phyloP scores from a whole-genome alignment of 2,329 filamentous ascomycete species.

The Colletotrichum graminicola region DNA sequence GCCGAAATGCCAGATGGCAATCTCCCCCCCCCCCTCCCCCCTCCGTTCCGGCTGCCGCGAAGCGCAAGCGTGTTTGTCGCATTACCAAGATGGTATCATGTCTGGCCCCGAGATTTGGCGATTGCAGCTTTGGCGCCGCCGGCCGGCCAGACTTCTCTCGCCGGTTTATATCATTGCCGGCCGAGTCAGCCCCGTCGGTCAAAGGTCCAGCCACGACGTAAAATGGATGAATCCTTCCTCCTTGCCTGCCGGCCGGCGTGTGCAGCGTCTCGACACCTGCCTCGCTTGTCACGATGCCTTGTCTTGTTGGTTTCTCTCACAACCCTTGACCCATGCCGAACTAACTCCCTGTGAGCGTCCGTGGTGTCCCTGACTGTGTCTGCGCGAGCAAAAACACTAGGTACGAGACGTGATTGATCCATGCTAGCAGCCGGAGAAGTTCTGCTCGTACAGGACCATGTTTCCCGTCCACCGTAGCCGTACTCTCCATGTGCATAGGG shows the following conservation, averaged over 20 bases:
- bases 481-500: neutral
- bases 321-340: slow-evolving; percentile 34
- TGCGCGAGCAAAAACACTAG: slow-evolving; percentile 12
- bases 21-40: too few relatives aligned
- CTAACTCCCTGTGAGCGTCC: neutral
- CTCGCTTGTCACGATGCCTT: slow-evolving; percentile 30
- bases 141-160: slow-evolving; percentile 3
- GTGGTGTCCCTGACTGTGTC: neutral
- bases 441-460: neutral
- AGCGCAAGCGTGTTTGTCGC: neutral
- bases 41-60: neutral
- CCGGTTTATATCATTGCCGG: slow-evolving; percentile 2
- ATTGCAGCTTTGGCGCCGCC: neutral
- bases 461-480: neutral
- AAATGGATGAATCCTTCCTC: neutral
- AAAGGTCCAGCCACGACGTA: neutral
- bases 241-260: slow-evolving; percentile 27
- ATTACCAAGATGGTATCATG: neutral
- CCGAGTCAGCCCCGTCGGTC: neutral
- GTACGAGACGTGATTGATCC: neutral
- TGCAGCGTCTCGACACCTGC: slow-evolving; percentile 9
- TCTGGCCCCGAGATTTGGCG: slow-evolving; percentile 1
- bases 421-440: slow-evolving; percentile 2
- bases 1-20: slow-evolving; percentile 1
- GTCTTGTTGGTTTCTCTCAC: neutral